These are phyloP conservation scores for Saksenaea vasiformis DNA, from an alignment of 371 early-diverging fungal genomes.

Conservation along the genomic window DNA sequence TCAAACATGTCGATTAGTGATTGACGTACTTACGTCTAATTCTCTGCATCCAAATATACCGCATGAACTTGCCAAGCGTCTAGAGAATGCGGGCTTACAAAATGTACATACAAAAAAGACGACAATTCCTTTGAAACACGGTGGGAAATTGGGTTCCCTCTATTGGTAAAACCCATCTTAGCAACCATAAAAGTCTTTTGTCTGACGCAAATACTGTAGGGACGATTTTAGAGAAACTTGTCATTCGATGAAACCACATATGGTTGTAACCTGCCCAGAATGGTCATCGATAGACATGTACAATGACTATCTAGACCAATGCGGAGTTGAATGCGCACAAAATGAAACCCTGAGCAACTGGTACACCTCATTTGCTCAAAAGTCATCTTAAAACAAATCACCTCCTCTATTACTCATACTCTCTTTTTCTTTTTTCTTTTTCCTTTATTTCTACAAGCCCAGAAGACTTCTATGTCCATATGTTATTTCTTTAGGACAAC, in stretches of 20 bases:
- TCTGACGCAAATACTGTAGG: background rate
- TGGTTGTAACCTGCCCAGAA: background rate
- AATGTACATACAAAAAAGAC: background rate
- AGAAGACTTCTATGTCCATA: background rate
- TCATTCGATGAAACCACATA: background rate
- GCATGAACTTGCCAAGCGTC: background rate
- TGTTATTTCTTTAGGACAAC: background rate
- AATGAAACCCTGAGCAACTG: background rate
- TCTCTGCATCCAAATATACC: background rate
- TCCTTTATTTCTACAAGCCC: too few species aligned
- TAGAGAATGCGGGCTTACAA: background rate
- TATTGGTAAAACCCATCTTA: background rate
- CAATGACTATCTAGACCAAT: background rate
- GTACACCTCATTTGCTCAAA: background rate
- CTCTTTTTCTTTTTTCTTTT: background rate
- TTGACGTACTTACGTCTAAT: background rate
- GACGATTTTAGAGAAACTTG: background rate
- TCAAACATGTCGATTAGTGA: background rate
- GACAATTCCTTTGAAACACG: background rate
- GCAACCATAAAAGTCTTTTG: background rate
- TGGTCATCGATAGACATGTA: background rate
- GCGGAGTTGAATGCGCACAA: slow-evolving; percentile 2
- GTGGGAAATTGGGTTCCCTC: background rate
- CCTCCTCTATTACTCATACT: background rate
- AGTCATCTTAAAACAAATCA: background rate